phyloP scores from a whole-genome alignment of 1,139 yeast genomes.

The Yamadazyma songkhlaensis region DNA sequence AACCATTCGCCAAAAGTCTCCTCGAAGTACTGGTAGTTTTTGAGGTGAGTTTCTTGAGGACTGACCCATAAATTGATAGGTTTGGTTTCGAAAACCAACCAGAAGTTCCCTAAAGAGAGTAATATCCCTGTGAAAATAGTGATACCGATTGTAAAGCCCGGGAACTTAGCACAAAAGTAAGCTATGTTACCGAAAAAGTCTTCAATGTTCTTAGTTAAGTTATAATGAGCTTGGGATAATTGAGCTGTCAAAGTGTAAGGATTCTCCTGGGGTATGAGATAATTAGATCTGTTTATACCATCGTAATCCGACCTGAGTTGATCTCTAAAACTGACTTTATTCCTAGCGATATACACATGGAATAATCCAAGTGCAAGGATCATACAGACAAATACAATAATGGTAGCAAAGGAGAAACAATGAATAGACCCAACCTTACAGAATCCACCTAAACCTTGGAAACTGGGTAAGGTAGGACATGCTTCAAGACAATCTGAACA shows the following conservation, averaged over 20 bases:
- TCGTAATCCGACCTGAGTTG: slow-evolving; percentile 16
- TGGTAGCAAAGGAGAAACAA: slow-evolving; percentile 67
- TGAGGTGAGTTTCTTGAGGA: slow-evolving; percentile 67
- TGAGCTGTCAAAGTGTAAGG: slow-evolving; percentile 1
- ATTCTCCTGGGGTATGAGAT: slow-evolving; percentile 7
- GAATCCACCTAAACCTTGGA: slow-evolving; percentile 26
- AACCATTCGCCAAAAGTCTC: slow-evolving; percentile 87
- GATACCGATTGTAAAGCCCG: slow-evolving; percentile 50
- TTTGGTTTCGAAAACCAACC: slow-evolving; percentile 64
- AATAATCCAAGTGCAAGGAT: slow-evolving; percentile 36
- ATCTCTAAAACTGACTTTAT: slow-evolving; percentile 6
- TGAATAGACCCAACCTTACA: slow-evolving; percentile 67
- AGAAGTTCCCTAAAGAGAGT: slow-evolving; percentile 52
- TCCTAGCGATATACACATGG: slow-evolving; percentile 29
- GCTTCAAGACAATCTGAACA: slow-evolving; percentile 85
- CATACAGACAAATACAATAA: slow-evolving; percentile 46
- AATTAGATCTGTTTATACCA: slow-evolving; percentile 16
- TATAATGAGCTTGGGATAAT: slow-evolving; percentile 8
- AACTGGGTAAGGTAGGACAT: slow-evolving; percentile 65
- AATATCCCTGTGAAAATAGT: slow-evolving; percentile 43
- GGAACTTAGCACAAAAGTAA: slow-evolving; percentile 53
- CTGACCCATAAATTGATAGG: slow-evolving; percentile 92
- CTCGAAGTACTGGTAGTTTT: slow-evolving; percentile 71
- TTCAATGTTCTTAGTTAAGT: slow-evolving; percentile 19
- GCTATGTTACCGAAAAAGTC: slow-evolving; percentile 47